These are phyloP conservation scores for Penicillium sp. DNA, from an alignment of 2,329 filamentous ascomycete genomes.

Conservation along the genomic window DNA sequence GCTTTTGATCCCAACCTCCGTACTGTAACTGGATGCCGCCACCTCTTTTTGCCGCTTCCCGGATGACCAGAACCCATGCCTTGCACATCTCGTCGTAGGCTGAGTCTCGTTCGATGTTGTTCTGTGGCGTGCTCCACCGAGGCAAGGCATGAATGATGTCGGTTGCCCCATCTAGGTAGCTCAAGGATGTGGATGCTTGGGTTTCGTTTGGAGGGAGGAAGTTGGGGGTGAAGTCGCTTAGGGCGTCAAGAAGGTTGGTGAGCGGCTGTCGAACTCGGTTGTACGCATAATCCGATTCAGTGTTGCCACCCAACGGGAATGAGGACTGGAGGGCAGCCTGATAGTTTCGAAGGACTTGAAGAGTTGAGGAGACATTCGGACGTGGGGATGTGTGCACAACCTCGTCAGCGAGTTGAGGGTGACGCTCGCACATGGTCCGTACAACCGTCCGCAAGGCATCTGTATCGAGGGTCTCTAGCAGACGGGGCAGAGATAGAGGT, in stretches of 20 bases:
- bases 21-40: conserved; percentile 87
- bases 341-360: conserved; percentile 80
- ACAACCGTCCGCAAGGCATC: conserved; percentile 80
- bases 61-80: conserved; percentile 89
- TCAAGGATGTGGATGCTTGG: conserved; percentile 78
- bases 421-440: conserved; percentile 86
- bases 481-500: conserved; percentile 66
- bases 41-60: conserved; percentile 85
- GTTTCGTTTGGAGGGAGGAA: conserved; percentile 89
- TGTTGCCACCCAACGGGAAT: conserved; percentile 80
- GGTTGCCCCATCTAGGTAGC: conserved; percentile 86
- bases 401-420: conserved; percentile 81
- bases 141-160: conserved; percentile 86
- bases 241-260: conserved; percentile 76
- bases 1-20: conserved; percentile 86
- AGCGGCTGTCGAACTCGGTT: conserved; percentile 85
- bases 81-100: conserved; percentile 95
- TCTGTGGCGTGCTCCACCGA: conserved; percentile 83
- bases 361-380: conserved; percentile 77
- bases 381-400: conserved; percentile 80
- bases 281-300: conserved; percentile 89
- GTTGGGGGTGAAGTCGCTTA: conserved; percentile 92
- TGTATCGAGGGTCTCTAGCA: conserved; percentile 91
- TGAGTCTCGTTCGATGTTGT: conserved; percentile 90
- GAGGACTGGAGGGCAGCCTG: conserved; percentile 73